phyloP scores from a whole-genome alignment of 2,329 filamentous ascomycete genomes.

The Ophiognomonia clavigignenti-juglandacearum region DNA sequence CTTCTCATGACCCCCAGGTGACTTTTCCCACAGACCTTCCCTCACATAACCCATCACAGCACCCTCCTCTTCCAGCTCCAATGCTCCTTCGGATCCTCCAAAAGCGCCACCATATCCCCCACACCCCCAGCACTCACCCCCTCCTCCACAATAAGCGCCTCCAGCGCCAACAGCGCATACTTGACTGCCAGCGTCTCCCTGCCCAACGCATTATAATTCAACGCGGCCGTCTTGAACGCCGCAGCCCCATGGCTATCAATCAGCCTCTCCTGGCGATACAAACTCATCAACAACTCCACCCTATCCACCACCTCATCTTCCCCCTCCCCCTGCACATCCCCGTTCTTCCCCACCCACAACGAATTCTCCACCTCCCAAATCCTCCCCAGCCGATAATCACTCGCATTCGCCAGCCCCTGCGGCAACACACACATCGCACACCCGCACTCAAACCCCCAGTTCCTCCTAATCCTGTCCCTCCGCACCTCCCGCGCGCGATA shows the following conservation, averaged over 20 bases:
- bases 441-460: constrained; percentile 35
- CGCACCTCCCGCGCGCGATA: constrained; percentile 26
- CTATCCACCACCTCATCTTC: constrained; percentile 18
- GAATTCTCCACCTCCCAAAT: constrained; percentile 27
- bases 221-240: constrained; percentile 33
- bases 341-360: constrained; percentile 3
- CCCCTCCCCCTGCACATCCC: not conserved
- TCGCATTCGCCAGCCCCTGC: constrained; percentile 19
- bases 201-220: constrained; percentile 32
- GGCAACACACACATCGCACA: constrained; percentile 30
- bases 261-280: constrained; percentile 32
- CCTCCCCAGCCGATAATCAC: constrained; percentile 25
- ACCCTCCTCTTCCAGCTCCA: constrained; percentile 9
- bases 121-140: constrained; percentile 27
- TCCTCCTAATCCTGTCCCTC: constrained; percentile 25
- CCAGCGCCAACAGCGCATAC: constrained; percentile 29
- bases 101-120: constrained; percentile 27
- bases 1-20: too few relatives aligned
- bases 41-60: too few relatives aligned
- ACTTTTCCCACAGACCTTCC: too few relatives aligned
- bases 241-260: constrained; percentile 31
- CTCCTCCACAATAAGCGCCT: constrained; percentile 31
- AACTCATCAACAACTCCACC: constrained; percentile 27
- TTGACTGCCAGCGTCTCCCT: constrained; percentile 23
- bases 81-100: constrained; percentile 21